Percentiles rank a stretch among this genome's conserved stretches.
phyloP scores from a whole-genome alignment of 176 grass and related monocot species.

The Raddia guianensis region DNA sequence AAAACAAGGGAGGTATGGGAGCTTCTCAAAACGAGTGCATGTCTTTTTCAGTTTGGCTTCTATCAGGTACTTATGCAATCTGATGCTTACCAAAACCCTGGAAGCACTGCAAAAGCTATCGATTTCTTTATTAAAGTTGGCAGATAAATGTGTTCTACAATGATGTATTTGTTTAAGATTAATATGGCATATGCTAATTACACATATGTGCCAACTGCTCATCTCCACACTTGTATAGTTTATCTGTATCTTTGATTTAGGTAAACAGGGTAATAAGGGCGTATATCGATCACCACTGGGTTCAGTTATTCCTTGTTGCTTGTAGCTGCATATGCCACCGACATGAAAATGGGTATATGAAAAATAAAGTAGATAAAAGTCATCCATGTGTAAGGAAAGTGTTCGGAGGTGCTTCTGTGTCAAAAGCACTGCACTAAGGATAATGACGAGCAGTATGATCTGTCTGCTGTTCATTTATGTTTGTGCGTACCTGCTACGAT shows the following conservation, averaged over 20 bases:
- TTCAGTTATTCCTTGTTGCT: constrained; percentile 10
- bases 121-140: background rate
- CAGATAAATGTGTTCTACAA: background rate
- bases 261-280: background rate
- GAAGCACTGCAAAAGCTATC: background rate
- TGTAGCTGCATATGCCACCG: constrained; percentile 9
- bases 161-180: background rate
- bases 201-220: background rate
- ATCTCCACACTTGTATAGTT: background rate
- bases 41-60: background rate
- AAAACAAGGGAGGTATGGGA: background rate
- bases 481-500: constrained; percentile 11
- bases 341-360: background rate
- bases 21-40: background rate
- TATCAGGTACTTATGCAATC: background rate
- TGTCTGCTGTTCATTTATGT: constrained; percentile 33
- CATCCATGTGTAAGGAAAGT: constrained; percentile 12
- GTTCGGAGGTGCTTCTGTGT: constrained; percentile 18
- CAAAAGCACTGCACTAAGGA: constrained; percentile 34
- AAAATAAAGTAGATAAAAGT: constrained; percentile 34
- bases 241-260: background rate
- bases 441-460: constrained; percentile 34
- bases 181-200: background rate
- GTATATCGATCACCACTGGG: background rate
- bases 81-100: background rate